Conservation (phyloP, 257 asterid genomes). For the Schizonepeta tenuifolia region DNA sequence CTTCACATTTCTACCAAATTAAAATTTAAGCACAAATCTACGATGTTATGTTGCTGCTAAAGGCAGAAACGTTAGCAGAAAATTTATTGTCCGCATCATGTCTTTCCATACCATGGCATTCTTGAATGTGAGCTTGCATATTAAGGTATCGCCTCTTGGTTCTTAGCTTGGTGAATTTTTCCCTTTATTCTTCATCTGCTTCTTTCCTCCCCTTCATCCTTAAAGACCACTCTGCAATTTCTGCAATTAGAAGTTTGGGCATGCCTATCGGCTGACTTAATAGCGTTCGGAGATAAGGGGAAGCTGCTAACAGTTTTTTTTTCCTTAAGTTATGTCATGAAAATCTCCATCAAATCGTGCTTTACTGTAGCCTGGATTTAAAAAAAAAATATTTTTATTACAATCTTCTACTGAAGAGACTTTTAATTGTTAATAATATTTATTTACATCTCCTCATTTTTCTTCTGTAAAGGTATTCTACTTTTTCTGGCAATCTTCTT, state of each 20-base stretch:
- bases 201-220: not conserved
- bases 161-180: not conserved
- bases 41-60: conserved; percentile 13
- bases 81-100: not conserved
- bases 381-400: not conserved
- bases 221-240: conserved; percentile 3
- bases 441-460: not conserved
- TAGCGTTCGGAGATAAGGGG: conserved; percentile 19
- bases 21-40: not conserved
- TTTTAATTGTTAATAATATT: not conserved
- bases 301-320: not conserved
- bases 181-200: not conserved
- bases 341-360: not conserved
- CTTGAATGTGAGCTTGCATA: conserved; percentile 22
- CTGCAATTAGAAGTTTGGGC: not conserved
- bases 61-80: conserved; percentile 14
- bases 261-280: not conserved
- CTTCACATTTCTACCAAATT: conserved; percentile 19
- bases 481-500: not conserved
- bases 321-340: not conserved
- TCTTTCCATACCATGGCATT: conserved; percentile 16
- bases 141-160: not conserved
- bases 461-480: conserved; percentile 12
- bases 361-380: conserved; percentile 1
- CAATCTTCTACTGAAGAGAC: not conserved